A percentile compares a stretch with the other conserved stretches of the same genome.
Conservation (phyloP, 371 early-diverging fungal genomes). For the Choanephora cucurbitarum region DNA sequence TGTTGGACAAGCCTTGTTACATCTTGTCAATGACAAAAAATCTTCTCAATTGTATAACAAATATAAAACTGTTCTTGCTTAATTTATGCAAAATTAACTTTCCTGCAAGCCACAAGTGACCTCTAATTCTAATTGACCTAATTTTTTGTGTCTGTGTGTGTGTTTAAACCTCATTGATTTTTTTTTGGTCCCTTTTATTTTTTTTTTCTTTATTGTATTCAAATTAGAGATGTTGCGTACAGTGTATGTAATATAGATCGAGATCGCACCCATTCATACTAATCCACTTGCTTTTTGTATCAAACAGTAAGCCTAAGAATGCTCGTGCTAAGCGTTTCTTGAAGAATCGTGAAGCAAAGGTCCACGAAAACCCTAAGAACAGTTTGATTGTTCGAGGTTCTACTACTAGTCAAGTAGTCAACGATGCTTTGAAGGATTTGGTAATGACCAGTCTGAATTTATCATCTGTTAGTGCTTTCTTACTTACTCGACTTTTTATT, state of each 20-base stretch:
- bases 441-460: slow-evolving; percentile 47
- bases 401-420: slow-evolving; percentile 83
- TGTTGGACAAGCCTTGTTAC: slow-evolving; percentile 14
- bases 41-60: slow-evolving; percentile 16
- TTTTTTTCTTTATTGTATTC: neutral
- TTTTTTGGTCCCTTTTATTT: slow-evolving; percentile 1
- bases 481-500: neutral
- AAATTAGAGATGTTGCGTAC: slow-evolving; percentile 46
- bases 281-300: neutral
- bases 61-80: slow-evolving; percentile 14
- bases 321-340: slow-evolving; percentile 85
- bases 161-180: neutral
- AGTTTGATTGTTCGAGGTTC: slow-evolving; percentile 88
- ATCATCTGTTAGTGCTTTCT: neutral
- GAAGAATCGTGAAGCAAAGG: slow-evolving; percentile 88
- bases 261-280: neutral
- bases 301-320: slow-evolving; percentile 74
- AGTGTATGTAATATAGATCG: slow-evolving; percentile 32
- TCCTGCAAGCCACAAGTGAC: slow-evolving; percentile 12
- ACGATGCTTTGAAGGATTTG: slow-evolving; percentile 86
- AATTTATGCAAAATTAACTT: neutral
- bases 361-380: slow-evolving; percentile 89
- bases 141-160: neutral
- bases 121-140: neutral
- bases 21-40: slow-evolving; percentile 9